Conservation (phyloP, 2,329 filamentous ascomycete species). For the Colletotrichum siamense region DNA sequence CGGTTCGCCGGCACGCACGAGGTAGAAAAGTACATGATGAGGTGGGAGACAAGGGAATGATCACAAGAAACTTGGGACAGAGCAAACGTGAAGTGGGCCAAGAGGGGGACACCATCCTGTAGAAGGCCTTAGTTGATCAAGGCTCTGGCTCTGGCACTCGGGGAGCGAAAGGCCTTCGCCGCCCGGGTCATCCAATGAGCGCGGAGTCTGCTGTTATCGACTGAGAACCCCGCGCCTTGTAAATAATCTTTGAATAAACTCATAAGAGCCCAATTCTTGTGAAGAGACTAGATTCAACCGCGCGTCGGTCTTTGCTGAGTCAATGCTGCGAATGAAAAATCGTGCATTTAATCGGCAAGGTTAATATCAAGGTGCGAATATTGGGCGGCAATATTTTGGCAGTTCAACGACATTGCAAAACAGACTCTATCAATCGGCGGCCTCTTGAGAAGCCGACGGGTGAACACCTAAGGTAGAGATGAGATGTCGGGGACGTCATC, state of each 20-base stretch:
- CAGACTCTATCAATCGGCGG: background rate
- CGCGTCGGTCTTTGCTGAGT: background rate
- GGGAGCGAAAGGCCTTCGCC: background rate
- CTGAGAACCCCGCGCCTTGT: background rate
- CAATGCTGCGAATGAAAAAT: background rate
- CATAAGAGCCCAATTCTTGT: background rate
- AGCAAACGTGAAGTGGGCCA: background rate
- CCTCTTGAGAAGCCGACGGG: fast-evolving
- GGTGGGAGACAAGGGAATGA: background rate
- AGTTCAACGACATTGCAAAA: background rate
- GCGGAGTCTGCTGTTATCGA: background rate
- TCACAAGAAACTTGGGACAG: background rate
- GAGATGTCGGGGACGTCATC: background rate
- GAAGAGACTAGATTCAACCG: background rate
- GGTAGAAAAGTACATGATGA: conserved; percentile 24
- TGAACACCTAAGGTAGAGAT: background rate
- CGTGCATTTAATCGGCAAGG: background rate
- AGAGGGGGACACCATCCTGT: fast-evolving
- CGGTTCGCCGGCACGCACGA: conserved; percentile 23
- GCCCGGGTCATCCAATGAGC: background rate
- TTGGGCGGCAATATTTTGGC: background rate
- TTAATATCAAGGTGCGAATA: background rate
- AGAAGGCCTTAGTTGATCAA: background rate
- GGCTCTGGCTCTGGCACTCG: background rate
- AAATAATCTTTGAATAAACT: background rate